These are phyloP conservation scores for Turnera subulata DNA, from an alignment of 345 rosid species.

Conservation along the genomic window DNA sequence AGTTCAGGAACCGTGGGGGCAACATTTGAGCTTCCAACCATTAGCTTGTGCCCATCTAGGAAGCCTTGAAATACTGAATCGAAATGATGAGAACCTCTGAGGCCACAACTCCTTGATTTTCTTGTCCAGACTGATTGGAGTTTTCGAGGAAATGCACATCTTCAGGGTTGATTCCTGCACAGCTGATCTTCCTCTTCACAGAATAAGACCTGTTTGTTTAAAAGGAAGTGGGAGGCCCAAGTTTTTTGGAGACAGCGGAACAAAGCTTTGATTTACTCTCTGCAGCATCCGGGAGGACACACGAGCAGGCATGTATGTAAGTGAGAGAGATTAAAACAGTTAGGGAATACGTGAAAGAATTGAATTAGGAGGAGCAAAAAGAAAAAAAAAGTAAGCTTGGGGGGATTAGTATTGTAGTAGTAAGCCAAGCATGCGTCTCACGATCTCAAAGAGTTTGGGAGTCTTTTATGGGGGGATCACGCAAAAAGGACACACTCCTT, in stretches of 20 bases:
- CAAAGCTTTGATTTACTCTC: constrained; percentile 39
- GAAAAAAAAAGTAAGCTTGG: too few relatives aligned
- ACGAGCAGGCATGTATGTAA: constrained; percentile 49
- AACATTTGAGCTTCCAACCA: constrained; percentile 34
- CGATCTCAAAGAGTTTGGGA: too few relatives aligned
- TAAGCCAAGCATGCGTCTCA: too few relatives aligned
- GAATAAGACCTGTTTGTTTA: constrained; percentile 29
- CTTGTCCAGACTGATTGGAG: constrained; percentile 17
- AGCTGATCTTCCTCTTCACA: constrained; percentile 37
- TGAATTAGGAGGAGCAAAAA: too few relatives aligned
- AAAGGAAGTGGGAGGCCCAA: constrained; percentile 31
- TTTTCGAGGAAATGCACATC: constrained; percentile 23
- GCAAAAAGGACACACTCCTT: too few relatives aligned
- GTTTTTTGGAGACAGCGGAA: constrained; percentile 38
- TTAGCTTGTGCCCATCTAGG: constrained; percentile 85
- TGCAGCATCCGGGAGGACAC: constrained; percentile 52
- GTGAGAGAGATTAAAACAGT: too few relatives aligned
- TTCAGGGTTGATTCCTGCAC: constrained; percentile 17
- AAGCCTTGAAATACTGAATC: constrained; percentile 72
- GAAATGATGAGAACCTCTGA: constrained; percentile 53
- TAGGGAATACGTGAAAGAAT: too few relatives aligned
- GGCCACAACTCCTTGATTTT: constrained; percentile 29
- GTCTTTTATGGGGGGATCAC: too few relatives aligned
- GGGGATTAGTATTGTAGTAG: too few relatives aligned
- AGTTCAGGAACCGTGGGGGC: constrained; percentile 29